Evolutionary conservation across 2,329 filamentous ascomycete species (phyloP).

Genomic region (Exophiala mesophila): DNA sequence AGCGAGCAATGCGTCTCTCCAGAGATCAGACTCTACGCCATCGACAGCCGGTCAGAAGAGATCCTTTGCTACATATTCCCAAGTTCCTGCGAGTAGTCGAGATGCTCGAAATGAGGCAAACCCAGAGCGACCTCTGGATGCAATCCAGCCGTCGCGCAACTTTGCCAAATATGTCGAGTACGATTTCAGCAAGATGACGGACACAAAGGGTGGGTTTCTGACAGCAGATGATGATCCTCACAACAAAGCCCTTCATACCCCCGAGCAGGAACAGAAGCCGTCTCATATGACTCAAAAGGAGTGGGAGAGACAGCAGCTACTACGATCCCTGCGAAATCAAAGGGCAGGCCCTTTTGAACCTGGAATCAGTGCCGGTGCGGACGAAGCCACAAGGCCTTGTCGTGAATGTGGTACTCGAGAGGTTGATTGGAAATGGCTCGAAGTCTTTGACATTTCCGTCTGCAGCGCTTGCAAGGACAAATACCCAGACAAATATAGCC

Average conservation of each 20-base stretch:
- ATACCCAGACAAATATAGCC: constrained; percentile 82
- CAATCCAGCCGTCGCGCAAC: constrained; percentile 72
- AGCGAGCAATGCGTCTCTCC: constrained; percentile 28
- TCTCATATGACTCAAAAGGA: constrained; percentile 84
- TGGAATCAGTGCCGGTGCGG: constrained; percentile 67
- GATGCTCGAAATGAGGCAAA: constrained; percentile 53
- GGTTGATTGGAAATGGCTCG: constrained; percentile 94
- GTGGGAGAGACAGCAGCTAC: constrained; percentile 79
- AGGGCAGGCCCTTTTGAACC: constrained; percentile 85
- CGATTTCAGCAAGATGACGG: constrained; percentile 95
- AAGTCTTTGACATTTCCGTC: constrained; percentile 69
- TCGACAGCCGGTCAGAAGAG: constrained; percentile 67
- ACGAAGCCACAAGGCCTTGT: constrained; percentile 66
- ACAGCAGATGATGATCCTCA: constrained; percentile 86
- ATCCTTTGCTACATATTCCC: constrained; percentile 60
- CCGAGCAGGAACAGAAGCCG: constrained; percentile 62
- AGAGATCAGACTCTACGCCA: constrained; percentile 44
- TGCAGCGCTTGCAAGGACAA: constrained; percentile 87
- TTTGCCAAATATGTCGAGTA: constrained; percentile 96
- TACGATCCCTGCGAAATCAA: constrained; percentile 65
- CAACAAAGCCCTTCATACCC: constrained; percentile 67
- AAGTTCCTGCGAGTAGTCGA: constrained; percentile 56
- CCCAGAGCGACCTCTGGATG: constrained; percentile 37
- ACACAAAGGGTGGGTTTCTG: constrained; percentile 94
- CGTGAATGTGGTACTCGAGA: constrained; percentile 77